phyloP scores from a whole-genome alignment of 2,329 filamentous ascomycete genomes.

The Colletotrichum liriopes region DNA sequence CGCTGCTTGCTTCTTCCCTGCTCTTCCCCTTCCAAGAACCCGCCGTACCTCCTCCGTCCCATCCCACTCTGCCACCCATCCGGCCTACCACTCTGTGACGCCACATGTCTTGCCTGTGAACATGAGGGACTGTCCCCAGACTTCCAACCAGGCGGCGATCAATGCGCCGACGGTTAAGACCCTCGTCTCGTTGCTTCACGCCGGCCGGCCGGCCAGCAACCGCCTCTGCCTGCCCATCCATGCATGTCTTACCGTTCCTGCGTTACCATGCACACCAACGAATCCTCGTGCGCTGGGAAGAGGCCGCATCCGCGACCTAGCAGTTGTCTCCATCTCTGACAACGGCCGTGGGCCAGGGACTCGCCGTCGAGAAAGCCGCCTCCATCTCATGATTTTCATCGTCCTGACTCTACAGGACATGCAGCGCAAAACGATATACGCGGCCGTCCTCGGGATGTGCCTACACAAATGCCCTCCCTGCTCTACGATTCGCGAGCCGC shows the following conservation, averaged over 20 bases:
- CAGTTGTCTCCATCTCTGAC: background rate
- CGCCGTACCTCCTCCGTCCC: background rate
- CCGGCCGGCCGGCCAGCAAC: background rate
- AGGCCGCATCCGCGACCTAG: constrained; percentile 3
- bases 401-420: background rate
- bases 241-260: constrained; percentile 31
- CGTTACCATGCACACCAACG: constrained; percentile 23
- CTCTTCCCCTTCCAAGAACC: constrained; percentile 2
- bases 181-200: constrained; percentile 18
- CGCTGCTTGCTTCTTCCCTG: background rate
- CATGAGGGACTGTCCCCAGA: constrained; percentile 7
- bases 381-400: background rate
- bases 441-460: constrained; percentile 7
- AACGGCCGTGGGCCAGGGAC: background rate
- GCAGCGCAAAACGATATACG: background rate
- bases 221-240: constrained; percentile 4
- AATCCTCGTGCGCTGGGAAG: constrained; percentile 1
- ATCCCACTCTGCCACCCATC: constrained; percentile 9
- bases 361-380: constrained; percentile 1
- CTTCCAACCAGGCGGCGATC: constrained; percentile 24
- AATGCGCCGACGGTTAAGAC: constrained; percentile 24
- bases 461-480: constrained; percentile 11
- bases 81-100: constrained; percentile 27
- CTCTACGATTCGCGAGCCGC: constrained; percentile 29
- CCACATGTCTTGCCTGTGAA: constrained; percentile 37